Base-by-base conservation (phyloP, 1,139 yeast genomes). In the Eremothecium cymbalariae region DNA sequence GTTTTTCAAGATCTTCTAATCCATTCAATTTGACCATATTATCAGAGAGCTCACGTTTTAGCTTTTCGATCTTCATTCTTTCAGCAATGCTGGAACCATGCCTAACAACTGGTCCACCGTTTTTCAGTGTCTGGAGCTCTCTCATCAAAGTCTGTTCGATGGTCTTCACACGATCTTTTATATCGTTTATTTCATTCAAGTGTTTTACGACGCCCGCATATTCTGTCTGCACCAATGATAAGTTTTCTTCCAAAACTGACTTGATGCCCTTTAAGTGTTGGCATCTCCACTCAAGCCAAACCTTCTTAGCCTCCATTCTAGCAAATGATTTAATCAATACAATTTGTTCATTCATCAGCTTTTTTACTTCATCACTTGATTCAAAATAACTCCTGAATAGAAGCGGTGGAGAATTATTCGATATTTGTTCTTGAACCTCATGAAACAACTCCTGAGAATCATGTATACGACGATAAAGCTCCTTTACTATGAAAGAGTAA, bases 401-500 rank as follows among this genome's bases (percentile, higher is more conserved):
- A n/a, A 43, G 35, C 3, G 55, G 55, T 9, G 50, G 51, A 4
- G 47, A 35, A 8, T 41, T 40, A 4, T 34, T 21, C 7, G 41
- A 38, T 4, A 71, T 66, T 23, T 67, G 69, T 8, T 60, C 59
- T 40, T 68, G 68, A 25, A 71, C 59, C 36, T 68, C 66, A n/a
- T 66, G 64, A 44, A 70, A 73, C 9, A 68, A 58, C 11, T 45
- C 53, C 37, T 67, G 64, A 5, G 77, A 72, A 32, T 73, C 73
- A 11, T 54, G 50, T 36, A 74, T 70, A 43, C 71, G 70, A 31
- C 65, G 67, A 14, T 62, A 60, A 28, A 76, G 48, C 43, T 75
- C 82, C 30, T 65, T 64, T 42, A 75, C 70, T 39, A 77, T 70
- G 42, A 74, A 72, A 26, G 70, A 68, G 41, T 64, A 67, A 38